Conservation (phyloP, 2,329 filamentous ascomycete species). For the Paraconiothyrium sp. region DNA sequence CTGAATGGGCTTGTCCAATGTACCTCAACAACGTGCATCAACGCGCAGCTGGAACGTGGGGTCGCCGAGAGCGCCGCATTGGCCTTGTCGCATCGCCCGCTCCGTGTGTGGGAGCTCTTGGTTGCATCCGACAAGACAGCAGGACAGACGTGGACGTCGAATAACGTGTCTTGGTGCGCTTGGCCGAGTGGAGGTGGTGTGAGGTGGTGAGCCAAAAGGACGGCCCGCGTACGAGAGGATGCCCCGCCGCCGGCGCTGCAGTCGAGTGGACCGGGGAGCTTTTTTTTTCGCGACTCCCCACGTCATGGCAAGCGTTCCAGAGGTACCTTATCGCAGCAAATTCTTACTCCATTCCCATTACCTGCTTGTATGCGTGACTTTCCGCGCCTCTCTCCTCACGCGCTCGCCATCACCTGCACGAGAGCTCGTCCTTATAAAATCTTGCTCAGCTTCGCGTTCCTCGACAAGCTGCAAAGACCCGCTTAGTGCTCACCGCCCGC, state of each 20-base stretch:
- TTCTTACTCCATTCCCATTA: not conserved
- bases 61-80: not conserved
- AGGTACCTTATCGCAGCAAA: slow-evolving; percentile 12
- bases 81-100: not conserved
- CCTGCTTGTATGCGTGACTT: not conserved
- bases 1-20: too few relatives aligned
- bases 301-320: slow-evolving; percentile 11
- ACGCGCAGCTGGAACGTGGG: slow-evolving; percentile 4
- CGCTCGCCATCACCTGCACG: slow-evolving; percentile 6
- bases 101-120: not conserved
- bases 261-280: slow-evolving; percentile 14
- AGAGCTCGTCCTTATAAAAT: not conserved
- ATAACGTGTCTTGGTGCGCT: not conserved
- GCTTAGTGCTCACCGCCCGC: slow-evolving; percentile 8
- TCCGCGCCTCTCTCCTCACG: slow-evolving; percentile 2
- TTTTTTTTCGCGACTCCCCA: slow-evolving; percentile 18
- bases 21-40: not conserved
- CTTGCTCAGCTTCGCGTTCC: not conserved
- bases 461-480: slow-evolving; percentile 5
- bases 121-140: not conserved
- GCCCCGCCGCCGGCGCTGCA: slow-evolving; percentile 5
- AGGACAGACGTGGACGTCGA: not conserved
- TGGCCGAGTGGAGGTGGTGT: not conserved
- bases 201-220: slow-evolving; percentile 7
- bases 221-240: slow-evolving; percentile 10